phyloP scores from a whole-genome alignment of 768 basidiomycete genomes.

The Exidia glandulosa region DNA sequence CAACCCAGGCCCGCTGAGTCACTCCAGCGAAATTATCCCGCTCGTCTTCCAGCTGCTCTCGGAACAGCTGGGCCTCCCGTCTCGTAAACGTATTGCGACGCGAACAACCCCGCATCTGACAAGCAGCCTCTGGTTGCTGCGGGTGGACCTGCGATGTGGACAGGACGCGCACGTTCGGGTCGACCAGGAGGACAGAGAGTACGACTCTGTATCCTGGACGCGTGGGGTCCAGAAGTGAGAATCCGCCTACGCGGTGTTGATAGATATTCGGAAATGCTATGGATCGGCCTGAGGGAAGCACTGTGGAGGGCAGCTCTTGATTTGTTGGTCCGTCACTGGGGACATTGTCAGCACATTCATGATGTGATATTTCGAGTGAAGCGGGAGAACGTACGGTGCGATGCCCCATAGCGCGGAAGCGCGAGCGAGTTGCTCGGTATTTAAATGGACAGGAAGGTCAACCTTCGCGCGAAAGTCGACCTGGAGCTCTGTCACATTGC shows the following conservation, averaged over 20 bases:
- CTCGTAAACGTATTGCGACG: not conserved
- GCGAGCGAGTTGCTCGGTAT: not conserved
- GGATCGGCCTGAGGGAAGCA: conserved; percentile 14
- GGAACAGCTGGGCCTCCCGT: not conserved
- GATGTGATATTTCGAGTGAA: conserved; percentile 9
- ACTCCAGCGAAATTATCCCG: not conserved
- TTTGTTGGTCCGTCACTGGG: conserved; percentile 24
- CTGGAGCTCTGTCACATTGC: not conserved
- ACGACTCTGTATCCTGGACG: conserved; percentile 30
- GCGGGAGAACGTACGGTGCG: conserved; percentile 6
- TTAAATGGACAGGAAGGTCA: not conserved
- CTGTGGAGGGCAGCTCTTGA: conserved; percentile 22
- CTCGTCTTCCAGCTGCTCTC: not conserved
- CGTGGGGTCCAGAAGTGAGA: conserved; percentile 24
- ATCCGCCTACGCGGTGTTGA: conserved; percentile 30
- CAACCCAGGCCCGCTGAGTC: not conserved
- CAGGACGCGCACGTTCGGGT: conserved; percentile 54
- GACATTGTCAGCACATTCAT: conserved; percentile 11
- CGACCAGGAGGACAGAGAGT: conserved; percentile 30
- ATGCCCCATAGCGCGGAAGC: conserved; percentile 18
- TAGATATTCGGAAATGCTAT: conserved; percentile 33
- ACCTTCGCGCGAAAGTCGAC: not conserved
- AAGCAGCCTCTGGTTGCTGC: conserved; percentile 62
- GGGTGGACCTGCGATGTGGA: conserved; percentile 70
- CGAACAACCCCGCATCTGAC: conserved; percentile 41